phyloP scores from a whole-genome alignment of 164 flowering plant genomes.

The Santalum album region DNA sequence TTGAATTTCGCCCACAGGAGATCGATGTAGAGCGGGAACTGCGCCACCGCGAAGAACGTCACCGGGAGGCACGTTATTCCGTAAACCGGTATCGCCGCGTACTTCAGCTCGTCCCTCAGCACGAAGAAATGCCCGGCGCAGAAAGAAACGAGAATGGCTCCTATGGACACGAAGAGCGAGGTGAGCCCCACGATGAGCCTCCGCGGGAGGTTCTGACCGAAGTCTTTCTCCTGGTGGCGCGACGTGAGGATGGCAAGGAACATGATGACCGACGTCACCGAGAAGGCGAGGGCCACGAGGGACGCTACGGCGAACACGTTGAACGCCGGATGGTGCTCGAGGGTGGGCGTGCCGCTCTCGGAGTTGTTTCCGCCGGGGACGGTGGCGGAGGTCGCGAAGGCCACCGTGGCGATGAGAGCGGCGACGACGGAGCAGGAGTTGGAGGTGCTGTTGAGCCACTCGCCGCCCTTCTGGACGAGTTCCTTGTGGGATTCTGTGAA shows the following conservation, averaged over 20 bases:
- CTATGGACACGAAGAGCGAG: constrained; percentile 18
- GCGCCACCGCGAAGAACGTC: constrained; percentile 10
- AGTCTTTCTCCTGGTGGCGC: constrained; percentile 12
- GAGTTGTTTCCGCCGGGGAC: constrained; percentile 16
- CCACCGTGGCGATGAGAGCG: constrained; percentile 19
- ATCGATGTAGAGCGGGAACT: constrained; percentile 16
- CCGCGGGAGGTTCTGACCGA: constrained; percentile 4
- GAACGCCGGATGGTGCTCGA: constrained; percentile 12
- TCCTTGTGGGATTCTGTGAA: constrained; percentile 16
- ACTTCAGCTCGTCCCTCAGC: constrained; percentile 10
- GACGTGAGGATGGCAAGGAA: constrained; percentile 24
- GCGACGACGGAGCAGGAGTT: constrained; percentile 18
- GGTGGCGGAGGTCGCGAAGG: constrained; percentile 23
- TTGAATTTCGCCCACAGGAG: constrained; percentile 9
- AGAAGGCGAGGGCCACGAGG: constrained; percentile 18
- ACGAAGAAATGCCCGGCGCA: constrained; percentile 20
- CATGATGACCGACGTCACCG: constrained; percentile 17
- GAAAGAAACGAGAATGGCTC: constrained; percentile 20
- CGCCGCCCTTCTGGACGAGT: constrained; percentile 7
- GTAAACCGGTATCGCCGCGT: constrained; percentile 6
- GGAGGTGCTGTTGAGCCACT: constrained; percentile 23
- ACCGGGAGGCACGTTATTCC: constrained; percentile 10
- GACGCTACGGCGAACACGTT: constrained; percentile 16
- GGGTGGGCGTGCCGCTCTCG: constrained; percentile 7
- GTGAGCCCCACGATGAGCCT: constrained; percentile 16